Evolutionary conservation across 495 filamentous ascomycete species (phyloP).

Genomic region (Daldinia decipiens): DNA sequence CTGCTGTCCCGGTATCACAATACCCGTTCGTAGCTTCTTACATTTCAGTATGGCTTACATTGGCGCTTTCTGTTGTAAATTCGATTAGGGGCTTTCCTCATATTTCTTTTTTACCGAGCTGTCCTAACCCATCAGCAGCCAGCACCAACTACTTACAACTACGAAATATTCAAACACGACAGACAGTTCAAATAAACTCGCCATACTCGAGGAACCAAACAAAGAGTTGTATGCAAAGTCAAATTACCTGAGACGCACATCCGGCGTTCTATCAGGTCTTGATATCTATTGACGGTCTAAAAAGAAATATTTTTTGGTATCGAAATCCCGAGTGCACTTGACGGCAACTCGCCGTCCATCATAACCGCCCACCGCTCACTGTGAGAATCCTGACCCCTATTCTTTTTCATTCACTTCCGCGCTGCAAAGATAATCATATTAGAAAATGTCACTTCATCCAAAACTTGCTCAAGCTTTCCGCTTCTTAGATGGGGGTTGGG

Average conservation of each 20-base stretch:
- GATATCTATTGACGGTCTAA: constrained; percentile 20
- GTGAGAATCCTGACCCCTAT: not conserved
- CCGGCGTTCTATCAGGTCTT: not conserved
- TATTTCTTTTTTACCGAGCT: too few relatives aligned
- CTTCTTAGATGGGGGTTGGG: constrained; percentile 48
- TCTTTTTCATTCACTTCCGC: constrained; percentile 9
- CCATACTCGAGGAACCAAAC: not conserved
- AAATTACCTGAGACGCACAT: not conserved
- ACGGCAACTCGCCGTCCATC: constrained; percentile 8
- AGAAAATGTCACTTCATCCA: constrained; percentile 24
- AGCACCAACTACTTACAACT: too few relatives aligned
- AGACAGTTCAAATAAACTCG: not conserved
- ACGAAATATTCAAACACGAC: not conserved
- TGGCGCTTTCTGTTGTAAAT: not conserved
- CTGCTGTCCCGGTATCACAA: constrained; percentile 21
- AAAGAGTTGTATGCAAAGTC: not conserved
- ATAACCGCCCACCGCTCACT: constrained; percentile 5
- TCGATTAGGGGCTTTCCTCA: not conserved
- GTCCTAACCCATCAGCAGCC: too few relatives aligned
- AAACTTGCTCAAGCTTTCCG: constrained; percentile 37
- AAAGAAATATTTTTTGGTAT: constrained; percentile 16
- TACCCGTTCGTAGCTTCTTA: constrained; percentile 21
- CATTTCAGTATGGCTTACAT: constrained; percentile 8
- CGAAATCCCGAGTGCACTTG: constrained; percentile 18
- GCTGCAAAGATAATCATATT: constrained; percentile 18